Percentiles rank a stretch among this genome's conserved stretches.
Conservation (phyloP, 768 basidiomycete species). For the Xerocomellus amylosporus region DNA sequence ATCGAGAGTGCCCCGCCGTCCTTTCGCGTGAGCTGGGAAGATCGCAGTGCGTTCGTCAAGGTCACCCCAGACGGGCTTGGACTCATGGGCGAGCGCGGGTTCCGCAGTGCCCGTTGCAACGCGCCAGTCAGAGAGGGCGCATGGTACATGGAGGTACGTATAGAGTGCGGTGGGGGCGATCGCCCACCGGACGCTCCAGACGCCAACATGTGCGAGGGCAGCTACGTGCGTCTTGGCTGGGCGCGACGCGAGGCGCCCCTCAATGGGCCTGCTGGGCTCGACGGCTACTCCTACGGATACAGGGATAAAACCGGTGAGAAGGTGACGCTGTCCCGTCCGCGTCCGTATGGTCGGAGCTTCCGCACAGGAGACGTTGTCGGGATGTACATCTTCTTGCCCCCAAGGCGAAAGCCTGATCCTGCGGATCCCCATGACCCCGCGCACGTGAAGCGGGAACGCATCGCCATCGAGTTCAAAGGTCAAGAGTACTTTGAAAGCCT, state of each 20-base stretch:
- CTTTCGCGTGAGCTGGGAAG: constrained; percentile 86
- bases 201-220: constrained; percentile 54
- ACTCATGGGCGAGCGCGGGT: constrained; percentile 82
- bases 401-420: constrained; percentile 51
- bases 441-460: constrained; percentile 81
- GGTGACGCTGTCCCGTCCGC: constrained; percentile 77
- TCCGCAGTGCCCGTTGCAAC: constrained; percentile 86
- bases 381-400: constrained; percentile 88
- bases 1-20: constrained; percentile 74
- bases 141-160: constrained; percentile 92
- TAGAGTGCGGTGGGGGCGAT: constrained; percentile 73
- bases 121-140: constrained; percentile 84
- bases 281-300: constrained; percentile 90
- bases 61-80: constrained; percentile 77
- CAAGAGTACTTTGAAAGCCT: constrained; percentile 94
- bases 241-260: constrained; percentile 90
- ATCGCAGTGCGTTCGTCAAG: constrained; percentile 76
- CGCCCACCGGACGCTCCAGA: constrained; percentile 40
- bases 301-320: constrained; percentile 94
- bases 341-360: constrained; percentile 73
- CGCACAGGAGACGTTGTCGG: constrained; percentile 86
- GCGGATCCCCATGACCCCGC: constrained; percentile 78
- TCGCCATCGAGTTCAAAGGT: constrained; percentile 94
- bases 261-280: constrained; percentile 89
- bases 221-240: constrained; percentile 90